Evolutionary conservation across 208 protist species (phyloP).

Genomic region (Willaertia magna): DNA sequence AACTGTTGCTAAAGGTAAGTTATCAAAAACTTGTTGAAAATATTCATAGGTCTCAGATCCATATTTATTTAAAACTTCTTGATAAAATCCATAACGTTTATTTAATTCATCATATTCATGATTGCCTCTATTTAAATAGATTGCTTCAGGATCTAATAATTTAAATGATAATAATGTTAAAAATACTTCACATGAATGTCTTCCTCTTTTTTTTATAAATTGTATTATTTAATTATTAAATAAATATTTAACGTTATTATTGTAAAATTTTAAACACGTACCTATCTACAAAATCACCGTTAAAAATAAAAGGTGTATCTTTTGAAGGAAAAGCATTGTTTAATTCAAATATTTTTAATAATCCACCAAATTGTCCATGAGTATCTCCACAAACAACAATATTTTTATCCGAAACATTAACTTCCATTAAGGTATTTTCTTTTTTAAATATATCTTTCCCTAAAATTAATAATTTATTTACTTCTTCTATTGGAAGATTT

Average conservation of each 20-base stretch:
- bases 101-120: background rate
- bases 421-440: no score
- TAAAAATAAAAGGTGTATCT: constrained; percentile 62
- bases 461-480: no score
- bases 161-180: no score
- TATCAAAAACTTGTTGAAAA: background rate
- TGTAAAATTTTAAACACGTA: no score
- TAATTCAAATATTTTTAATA: constrained; percentile 62
- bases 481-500: no score
- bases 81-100: background rate
- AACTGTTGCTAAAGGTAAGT: background rate
- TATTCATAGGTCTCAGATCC: background rate
- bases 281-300: background rate
- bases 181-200: no score
- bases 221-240: no score
- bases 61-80: background rate
- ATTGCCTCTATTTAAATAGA: background rate
- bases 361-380: constrained; percentile 62
- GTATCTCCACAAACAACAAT: constrained; percentile 66
- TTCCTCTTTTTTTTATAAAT: no score
- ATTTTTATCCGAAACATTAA: no score
- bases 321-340: constrained; percentile 59
- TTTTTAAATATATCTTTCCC: no score
- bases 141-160: background rate
- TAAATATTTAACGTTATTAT: no score